Base-by-base conservation (phyloP, 2,329 filamentous ascomycete species). In the Penicillium sp. region DNA sequence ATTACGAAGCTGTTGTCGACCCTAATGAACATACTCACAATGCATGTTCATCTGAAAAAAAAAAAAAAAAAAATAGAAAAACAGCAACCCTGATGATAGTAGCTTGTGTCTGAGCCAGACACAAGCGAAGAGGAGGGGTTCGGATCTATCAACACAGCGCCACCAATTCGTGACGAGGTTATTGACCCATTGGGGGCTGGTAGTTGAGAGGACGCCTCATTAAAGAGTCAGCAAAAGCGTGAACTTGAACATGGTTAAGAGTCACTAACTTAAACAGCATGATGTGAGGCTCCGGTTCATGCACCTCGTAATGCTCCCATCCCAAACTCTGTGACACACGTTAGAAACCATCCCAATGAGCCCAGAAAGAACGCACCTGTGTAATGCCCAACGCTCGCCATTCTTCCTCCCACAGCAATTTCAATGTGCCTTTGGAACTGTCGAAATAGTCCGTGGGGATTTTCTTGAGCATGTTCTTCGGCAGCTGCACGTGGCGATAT, bases 261-360 rank as follows among this genome's bases (percentile, higher is more conserved):
- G 34, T 38, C 36, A 80, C 89, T 74, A 78, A 96, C 93, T 99
- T 99, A 84, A 99, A 99, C 29, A 99, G 84, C 50, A 99, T 83
- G 68, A 99, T 99, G 74, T 99, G 94, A 60, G 94, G 94, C 77
- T 99, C 94, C 41, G 94, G 94, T 74, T 97, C 94, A 74, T 99
- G 94, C 49, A 99, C 94, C 75, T 99, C 94, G 72, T 99, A 99
- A 74, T 99, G 94, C 73, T 97, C 93, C 94, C 94, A 99, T 52
- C 94, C 94, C 67, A 99, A 80, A 79, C 93, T 97, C 92, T 97
- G 70, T 6, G 33, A 26, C 13, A 42, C 60, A 36, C 52, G 54
- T 36, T 58, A 56, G 50, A 38, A 23, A 31, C 33, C 29, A n/a
- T 34, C 16, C 12, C 13, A 44, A 10, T 10, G 24, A 23, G 38